A percentile compares a stretch with the other conserved stretches of the same genome.
These are phyloP conservation scores for Recurvomyces mirabilis DNA, from an alignment of 495 filamentous ascomycete species.

Conservation along the genomic window DNA sequence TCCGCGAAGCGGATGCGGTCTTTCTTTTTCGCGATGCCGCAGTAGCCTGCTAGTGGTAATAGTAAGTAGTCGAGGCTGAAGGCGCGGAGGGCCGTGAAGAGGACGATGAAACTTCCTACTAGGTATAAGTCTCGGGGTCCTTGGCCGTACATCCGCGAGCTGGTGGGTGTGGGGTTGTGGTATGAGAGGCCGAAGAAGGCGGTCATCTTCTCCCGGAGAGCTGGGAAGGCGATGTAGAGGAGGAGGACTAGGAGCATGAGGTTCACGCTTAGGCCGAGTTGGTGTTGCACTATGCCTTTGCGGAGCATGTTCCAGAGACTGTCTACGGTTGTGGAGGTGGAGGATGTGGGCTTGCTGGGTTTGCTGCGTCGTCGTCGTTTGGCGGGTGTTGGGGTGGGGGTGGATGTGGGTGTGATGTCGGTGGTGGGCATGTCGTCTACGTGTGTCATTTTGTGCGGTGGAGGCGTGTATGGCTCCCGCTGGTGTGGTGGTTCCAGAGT, in stretches of 20 bases:
- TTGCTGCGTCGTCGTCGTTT: slow-evolving; percentile 1
- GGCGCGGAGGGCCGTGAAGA: slow-evolving; percentile 80
- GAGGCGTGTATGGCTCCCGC: slow-evolving; percentile 7
- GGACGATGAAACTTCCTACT: slow-evolving; percentile 65
- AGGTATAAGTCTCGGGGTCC: slow-evolving; percentile 73
- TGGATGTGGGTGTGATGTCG: too few relatives aligned
- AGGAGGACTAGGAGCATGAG: slow-evolving; percentile 66
- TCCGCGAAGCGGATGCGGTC: slow-evolving; percentile 73
- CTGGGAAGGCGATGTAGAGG: slow-evolving; percentile 68
- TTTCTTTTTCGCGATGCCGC: slow-evolving; percentile 62
- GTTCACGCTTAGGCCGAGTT: slow-evolving; percentile 57
- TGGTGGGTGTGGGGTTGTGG: slow-evolving; percentile 24
- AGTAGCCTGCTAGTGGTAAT: slow-evolving; percentile 55
- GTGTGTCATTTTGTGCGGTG: slow-evolving; percentile 2
- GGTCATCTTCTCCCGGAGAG: slow-evolving; percentile 59
- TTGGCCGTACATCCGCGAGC: slow-evolving; percentile 57
- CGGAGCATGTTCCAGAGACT: slow-evolving; percentile 15
- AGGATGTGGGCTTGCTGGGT: neutral
- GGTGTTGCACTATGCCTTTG: slow-evolving; percentile 17
- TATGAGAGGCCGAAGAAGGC: slow-evolving; percentile 85
- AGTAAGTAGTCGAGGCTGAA: slow-evolving; percentile 77
- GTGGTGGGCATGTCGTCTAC: slow-evolving; percentile 1
- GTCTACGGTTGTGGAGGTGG: too few relatives aligned
- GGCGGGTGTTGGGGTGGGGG: too few relatives aligned
- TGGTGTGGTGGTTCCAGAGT: slow-evolving; percentile 6